These are phyloP conservation scores for Russula abietina DNA, from an alignment of 768 basidiomycete genomes.

Conservation along the genomic window DNA sequence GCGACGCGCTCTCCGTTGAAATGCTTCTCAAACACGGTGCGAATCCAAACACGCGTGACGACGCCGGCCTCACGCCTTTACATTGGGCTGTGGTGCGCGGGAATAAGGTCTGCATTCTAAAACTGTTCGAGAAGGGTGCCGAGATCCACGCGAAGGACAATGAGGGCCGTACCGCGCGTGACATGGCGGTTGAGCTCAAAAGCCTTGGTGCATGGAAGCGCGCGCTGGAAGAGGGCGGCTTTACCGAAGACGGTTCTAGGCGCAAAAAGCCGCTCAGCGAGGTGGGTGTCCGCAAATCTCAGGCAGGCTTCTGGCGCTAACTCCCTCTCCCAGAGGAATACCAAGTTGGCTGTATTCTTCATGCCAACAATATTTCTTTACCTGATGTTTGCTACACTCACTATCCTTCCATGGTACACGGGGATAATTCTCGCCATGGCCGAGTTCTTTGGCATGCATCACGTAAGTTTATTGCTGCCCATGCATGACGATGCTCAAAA, in stretches of 20 bases:
- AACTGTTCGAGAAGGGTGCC: conserved; percentile 79
- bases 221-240: conserved; percentile 82
- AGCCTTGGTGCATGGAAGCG: conserved; percentile 85
- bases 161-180: conserved; percentile 80
- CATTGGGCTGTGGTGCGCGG: conserved; percentile 98
- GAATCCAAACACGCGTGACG: conserved; percentile 67
- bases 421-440: conserved; percentile 77
- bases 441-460: conserved; percentile 90
- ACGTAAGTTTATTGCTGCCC: conserved; percentile 47
- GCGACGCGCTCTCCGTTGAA: conserved; percentile 92
- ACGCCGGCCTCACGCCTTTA: conserved; percentile 77
- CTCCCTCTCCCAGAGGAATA: conserved; percentile 55
- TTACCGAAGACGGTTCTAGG: conserved; percentile 67
- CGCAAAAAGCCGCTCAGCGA: conserved; percentile 66
- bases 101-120: conserved; percentile 80
- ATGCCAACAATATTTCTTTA: conserved; percentile 76
- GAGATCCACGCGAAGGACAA: conserved; percentile 76
- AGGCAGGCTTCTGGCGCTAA: neutral
- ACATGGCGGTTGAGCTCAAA: conserved; percentile 94
- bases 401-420: conserved; percentile 85
- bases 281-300: conserved; percentile 35
- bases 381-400: conserved; percentile 77
- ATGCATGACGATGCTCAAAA: conserved; percentile 10
- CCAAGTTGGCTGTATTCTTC: conserved; percentile 70
- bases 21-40: conserved; percentile 85